Evolutionary conservation across 768 basidiomycete genomes (phyloP), one percentile per base, ranked within the genome.

Genomic region (Royoungia palumana): DNA sequence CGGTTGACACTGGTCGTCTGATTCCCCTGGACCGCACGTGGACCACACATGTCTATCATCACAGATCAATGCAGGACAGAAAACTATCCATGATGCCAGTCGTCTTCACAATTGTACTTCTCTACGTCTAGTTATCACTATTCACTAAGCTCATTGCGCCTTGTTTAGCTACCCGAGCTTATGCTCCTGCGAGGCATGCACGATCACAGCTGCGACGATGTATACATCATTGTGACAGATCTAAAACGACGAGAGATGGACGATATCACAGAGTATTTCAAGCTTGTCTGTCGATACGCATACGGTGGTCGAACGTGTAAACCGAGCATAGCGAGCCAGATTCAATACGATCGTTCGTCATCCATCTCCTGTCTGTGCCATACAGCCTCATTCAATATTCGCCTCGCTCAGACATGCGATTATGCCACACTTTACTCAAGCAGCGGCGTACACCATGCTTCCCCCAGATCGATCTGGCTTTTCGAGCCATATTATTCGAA

Each of bases 151-250:
- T 49, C 32, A 47, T 59, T 17, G 30, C 14, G 19, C 45, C 25
- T 34, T 46, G 40, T 54, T 20, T 55, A 89, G 87, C 73, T 89
- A 35, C 86, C 86, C 25, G 87, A 89, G 66, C 76, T 89, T 21
- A 87, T 89, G 83, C 74, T 89, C 41, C 69, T 89, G 41, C 75
- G 87, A 14, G 87, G 85, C 43, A 89, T 89, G 87, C 86, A 89
- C 60, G 87, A 89, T 58, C 73, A 77, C 32, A 83, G 84, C 28
- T 87, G 87, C 68, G 86, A 89, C 65, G 85, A 89, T 48, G 79
- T 88, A 44, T 86, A 78, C 55, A 80, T 89, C 49, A 85, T 89
- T 48, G 86, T 89, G 32, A 88, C 87, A 10, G 87, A 89, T 61
- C 72, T 89, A 64, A 87, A 87, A 62, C 72, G 83, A 47, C 79